These are phyloP conservation scores for Glaciozyma antarctica DNA, from an alignment of 768 basidiomycete genomes.

Conservation along the genomic window DNA sequence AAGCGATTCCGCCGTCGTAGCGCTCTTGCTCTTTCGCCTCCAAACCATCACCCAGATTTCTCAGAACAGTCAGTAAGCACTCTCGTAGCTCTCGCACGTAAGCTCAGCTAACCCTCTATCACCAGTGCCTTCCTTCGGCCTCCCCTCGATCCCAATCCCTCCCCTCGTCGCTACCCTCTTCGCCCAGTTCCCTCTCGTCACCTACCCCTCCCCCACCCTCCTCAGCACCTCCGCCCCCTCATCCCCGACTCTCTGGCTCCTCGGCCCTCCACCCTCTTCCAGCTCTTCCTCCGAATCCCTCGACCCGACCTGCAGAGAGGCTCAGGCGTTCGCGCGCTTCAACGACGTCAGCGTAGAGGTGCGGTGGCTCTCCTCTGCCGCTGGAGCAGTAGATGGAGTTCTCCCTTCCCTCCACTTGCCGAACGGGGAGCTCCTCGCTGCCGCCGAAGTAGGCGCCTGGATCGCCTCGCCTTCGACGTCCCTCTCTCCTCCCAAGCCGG, in stretches of 20 bases:
- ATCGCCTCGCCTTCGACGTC: not conserved
- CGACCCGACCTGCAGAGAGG: not conserved
- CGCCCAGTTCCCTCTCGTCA: not conserved
- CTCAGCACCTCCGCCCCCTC: not conserved
- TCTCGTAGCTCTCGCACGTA: no score
- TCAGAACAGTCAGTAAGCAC: no score
- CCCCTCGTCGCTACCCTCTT: not conserved
- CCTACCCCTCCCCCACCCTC: not conserved
- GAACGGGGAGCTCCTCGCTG: not conserved
- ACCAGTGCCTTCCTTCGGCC: not conserved
- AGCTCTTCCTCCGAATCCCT: not conserved
- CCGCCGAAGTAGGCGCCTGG: not conserved
- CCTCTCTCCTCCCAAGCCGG: not conserved
- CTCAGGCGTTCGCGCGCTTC: not conserved
- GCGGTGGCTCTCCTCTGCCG: not conserved
- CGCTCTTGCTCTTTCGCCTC: no score
- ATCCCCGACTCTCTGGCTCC: not conserved
- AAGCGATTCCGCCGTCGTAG: no score
- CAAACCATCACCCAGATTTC: no score
- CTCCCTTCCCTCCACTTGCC: not conserved
- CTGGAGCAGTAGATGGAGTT: not conserved
- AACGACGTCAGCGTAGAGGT: not conserved
- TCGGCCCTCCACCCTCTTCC: not conserved
- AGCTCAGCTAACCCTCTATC: not conserved
- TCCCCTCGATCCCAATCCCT: not conserved